Evolutionary conservation across 208 protist genomes (phyloP).

Genomic region (Leishmania tropica): DNA sequence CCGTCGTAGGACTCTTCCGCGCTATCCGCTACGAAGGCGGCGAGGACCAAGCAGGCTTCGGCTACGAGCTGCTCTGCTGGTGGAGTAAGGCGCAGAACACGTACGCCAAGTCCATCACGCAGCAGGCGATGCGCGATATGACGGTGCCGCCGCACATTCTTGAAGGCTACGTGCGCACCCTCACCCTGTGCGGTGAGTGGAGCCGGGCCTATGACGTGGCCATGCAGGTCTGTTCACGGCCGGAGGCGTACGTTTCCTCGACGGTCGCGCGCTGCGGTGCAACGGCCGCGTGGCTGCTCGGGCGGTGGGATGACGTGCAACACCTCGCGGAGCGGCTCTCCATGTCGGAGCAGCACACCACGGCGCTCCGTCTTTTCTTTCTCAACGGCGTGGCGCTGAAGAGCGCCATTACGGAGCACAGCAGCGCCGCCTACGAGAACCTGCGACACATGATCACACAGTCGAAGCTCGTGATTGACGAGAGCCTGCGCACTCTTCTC

Average conservation of each 20-base stretch:
- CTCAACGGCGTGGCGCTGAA: constrained; percentile 65
- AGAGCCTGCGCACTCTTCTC: constrained; percentile 85
- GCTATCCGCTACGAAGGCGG: constrained; percentile 77
- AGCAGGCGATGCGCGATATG: constrained; percentile 37
- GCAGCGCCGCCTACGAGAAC: constrained; percentile 32
- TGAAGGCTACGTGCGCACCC: constrained; percentile 86
- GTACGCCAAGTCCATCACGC: constrained; percentile 65
- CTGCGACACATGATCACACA: constrained; percentile 56
- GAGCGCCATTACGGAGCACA: constrained; percentile 42
- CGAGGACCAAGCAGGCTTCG: constrained; percentile 81
- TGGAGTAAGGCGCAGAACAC: constrained; percentile 85
- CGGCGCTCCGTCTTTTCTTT: constrained; percentile 73
- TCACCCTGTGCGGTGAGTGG: constrained; percentile 90
- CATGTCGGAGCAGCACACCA: constrained; percentile 68
- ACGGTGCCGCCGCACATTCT: constrained; percentile 40
- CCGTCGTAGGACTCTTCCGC: constrained; percentile 87
- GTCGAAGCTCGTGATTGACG: constrained; percentile 83
- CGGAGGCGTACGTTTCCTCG: constrained; percentile 42
- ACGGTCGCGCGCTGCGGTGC: constrained; percentile 80
- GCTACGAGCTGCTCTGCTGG: constrained; percentile 85
- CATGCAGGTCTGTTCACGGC: constrained; percentile 42
- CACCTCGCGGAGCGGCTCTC: constrained; percentile 76
- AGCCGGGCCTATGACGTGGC: constrained; percentile 63
- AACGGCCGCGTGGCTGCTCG: constrained; percentile 85
- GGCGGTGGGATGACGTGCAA: constrained; percentile 80